phyloP scores from a whole-genome alignment of 2,329 filamentous ascomycete species.

The Penicillium aurantiogriseum region DNA sequence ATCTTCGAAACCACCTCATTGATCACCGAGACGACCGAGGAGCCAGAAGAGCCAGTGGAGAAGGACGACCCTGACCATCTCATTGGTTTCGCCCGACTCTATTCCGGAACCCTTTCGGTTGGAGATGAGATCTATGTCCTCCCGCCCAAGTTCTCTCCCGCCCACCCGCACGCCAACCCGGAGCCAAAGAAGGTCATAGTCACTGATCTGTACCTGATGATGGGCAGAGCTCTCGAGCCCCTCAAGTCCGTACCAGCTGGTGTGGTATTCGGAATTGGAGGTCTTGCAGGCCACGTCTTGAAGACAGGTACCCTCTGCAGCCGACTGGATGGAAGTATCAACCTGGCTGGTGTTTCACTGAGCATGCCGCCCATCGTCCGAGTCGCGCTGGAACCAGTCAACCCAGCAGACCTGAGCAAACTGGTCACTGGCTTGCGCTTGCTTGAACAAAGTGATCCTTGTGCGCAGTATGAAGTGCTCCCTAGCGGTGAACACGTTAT shows the following conservation, averaged over 20 bases:
- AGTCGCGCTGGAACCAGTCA: conserved; percentile 89
- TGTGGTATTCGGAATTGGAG: conserved; percentile 91
- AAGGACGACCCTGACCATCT: conserved; percentile 77
- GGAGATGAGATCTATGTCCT: conserved; percentile 90
- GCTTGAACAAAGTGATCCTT: conserved; percentile 91
- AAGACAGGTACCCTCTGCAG: conserved; percentile 95
- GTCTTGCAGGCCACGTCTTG: conserved; percentile 87
- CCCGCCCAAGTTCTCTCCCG: conserved; percentile 88
- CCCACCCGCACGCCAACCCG: conserved; percentile 67
- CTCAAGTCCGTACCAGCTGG: conserved; percentile 84
- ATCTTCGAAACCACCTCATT: conserved; percentile 62
- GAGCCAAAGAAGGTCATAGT: conserved; percentile 80
- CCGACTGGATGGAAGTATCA: conserved; percentile 79
- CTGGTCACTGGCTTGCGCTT: conserved; percentile 87
- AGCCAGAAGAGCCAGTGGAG: conserved; percentile 53
- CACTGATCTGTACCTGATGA: conserved; percentile 87
- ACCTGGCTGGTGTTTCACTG: conserved; percentile 81
- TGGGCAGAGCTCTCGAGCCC: conserved; percentile 85
- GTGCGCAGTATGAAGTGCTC: conserved; percentile 91
- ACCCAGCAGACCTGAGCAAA: conserved; percentile 86
- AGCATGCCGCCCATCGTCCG: conserved; percentile 88
- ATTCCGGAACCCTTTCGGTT: conserved; percentile 83
- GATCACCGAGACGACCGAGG: conserved; percentile 50
- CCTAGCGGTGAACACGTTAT: conserved; percentile 93
- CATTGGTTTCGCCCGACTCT: conserved; percentile 91